Evolutionary conservation across 2,329 filamentous ascomycete species (phyloP).

Genomic region (Aspergillaceae sp.): DNA sequence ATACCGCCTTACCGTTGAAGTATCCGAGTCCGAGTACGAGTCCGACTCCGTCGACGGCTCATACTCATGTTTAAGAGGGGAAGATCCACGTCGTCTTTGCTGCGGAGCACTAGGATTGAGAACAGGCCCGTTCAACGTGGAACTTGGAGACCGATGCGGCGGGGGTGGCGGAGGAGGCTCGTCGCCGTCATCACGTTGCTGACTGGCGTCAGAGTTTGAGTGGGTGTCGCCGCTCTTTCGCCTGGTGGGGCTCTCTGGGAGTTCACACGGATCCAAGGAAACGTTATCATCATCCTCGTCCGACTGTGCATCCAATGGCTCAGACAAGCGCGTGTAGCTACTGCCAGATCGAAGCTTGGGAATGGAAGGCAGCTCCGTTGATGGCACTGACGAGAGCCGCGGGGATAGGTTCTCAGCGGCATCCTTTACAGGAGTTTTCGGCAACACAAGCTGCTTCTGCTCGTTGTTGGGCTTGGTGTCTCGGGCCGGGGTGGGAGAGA

Average conservation of each 20-base stretch:
- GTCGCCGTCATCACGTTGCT: slow-evolving; percentile 19
- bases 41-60: slow-evolving; percentile 69
- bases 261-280: slow-evolving; percentile 11
- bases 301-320: slow-evolving; percentile 11
- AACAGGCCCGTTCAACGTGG: slow-evolving; percentile 35
- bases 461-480: slow-evolving; percentile 10
- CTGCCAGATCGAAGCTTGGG: slow-evolving; percentile 34
- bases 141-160: slow-evolving; percentile 46
- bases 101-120: slow-evolving; percentile 41
- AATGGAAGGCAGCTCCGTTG: slow-evolving; percentile 36
- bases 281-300: slow-evolving; percentile 23
- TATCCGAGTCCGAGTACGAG: slow-evolving; percentile 49
- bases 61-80: slow-evolving; percentile 94
- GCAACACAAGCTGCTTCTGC: slow-evolving; percentile 6
- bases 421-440: slow-evolving; percentile 19
- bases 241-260: slow-evolving; percentile 18
- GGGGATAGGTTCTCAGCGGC: slow-evolving; percentile 24
- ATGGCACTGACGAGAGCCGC: slow-evolving; percentile 41
- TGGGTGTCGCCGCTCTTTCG: slow-evolving; percentile 19
- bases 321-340: slow-evolving; percentile 25
- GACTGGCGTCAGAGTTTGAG: slow-evolving; percentile 18
- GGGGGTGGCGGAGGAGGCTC: slow-evolving; percentile 34
- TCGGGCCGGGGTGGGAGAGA: slow-evolving; percentile 1
- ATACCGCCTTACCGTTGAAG: slow-evolving; percentile 48
- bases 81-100: slow-evolving; percentile 67